Percentiles rank a stretch among this genome's conserved stretches.
Evolutionary conservation across 2,329 filamentous ascomycete genomes (phyloP).

Genomic region (Penicillium rolfsii): DNA sequence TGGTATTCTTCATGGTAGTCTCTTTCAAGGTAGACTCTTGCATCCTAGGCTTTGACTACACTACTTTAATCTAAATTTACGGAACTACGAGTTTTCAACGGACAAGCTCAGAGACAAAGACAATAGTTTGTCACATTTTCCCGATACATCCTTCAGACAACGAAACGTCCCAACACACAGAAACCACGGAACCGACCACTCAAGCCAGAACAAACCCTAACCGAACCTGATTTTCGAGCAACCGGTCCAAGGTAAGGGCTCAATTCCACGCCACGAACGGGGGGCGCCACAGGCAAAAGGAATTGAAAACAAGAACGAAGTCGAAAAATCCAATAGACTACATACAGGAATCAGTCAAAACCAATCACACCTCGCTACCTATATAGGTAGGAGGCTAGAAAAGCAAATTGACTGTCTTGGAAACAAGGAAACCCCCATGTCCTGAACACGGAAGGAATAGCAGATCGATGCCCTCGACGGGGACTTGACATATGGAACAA

Average conservation of each 20-base stretch:
- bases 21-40: neutral
- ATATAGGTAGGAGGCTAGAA: neutral
- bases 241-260: neutral
- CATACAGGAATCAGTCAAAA: constrained; percentile 19
- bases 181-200: neutral
- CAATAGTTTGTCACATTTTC: constrained; percentile 23
- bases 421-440: neutral
- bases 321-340: constrained; percentile 26
- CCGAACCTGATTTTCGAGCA: neutral
- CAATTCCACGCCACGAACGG: neutral
- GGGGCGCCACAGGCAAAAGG: neutral
- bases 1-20: no score
- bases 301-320: constrained; percentile 13
- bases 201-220: neutral
- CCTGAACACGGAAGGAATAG: neutral
- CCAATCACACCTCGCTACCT: neutral
- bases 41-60: neutral
- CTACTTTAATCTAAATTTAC: neutral
- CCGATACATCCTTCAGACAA: constrained; percentile 12
- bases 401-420: neutral
- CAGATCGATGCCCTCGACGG: neutral
- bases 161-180: constrained; percentile 10
- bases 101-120: constrained; percentile 16
- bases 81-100: neutral
- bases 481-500: neutral